A percentile compares a stretch with the other conserved stretches of the same genome.
Evolutionary conservation across 2,329 filamentous ascomycete genomes (phyloP).

Genomic region (Colletotrichum neosansevieriae): DNA sequence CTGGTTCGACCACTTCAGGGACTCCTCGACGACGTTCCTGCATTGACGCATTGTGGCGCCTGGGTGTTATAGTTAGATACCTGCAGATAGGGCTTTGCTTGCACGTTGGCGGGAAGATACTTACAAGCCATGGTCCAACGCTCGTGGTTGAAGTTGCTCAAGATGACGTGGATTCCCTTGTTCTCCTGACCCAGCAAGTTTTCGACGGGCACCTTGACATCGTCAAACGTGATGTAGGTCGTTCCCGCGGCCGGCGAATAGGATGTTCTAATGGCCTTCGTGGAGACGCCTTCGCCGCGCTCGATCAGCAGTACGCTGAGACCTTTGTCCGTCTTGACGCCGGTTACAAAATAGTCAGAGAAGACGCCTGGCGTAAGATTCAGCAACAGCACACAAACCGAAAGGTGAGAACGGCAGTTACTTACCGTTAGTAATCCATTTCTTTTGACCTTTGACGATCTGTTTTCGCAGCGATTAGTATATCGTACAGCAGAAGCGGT

Average conservation of each 20-base stretch:
- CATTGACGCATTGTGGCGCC: slow-evolving; percentile 72
- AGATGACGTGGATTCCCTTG: slow-evolving; percentile 86
- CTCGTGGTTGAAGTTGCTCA: slow-evolving; percentile 92
- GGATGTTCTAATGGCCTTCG: slow-evolving; percentile 81
- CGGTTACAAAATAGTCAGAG: slow-evolving; percentile 85
- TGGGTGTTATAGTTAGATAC: slow-evolving; percentile 42
- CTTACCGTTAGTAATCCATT: slow-evolving; percentile 81
- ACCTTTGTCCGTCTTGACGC: slow-evolving; percentile 82
- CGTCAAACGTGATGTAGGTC: slow-evolving; percentile 84
- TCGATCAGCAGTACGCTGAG: slow-evolving; percentile 83
- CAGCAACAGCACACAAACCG: slow-evolving; percentile 65
- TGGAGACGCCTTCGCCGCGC: slow-evolving; percentile 80
- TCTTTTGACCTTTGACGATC: slow-evolving; percentile 82
- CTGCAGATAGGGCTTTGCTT: too few species aligned
- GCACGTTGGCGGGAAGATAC: slow-evolving; percentile 42
- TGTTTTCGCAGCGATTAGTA: slow-evolving; percentile 34
- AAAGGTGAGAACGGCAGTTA: too few species aligned
- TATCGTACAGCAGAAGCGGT: not conserved
- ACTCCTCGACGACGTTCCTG: slow-evolving; percentile 82
- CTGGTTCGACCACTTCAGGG: slow-evolving; percentile 89
- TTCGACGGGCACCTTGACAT: slow-evolving; percentile 85
- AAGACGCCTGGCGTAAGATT: slow-evolving; percentile 75
- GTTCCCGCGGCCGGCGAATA: slow-evolving; percentile 86
- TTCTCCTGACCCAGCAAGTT: slow-evolving; percentile 85
- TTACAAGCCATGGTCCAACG: slow-evolving; percentile 80